Percentiles rank a stretch among this genome's conserved stretches.
phyloP scores from a whole-genome alignment of 106 monocot species.

The Iris macrosiphon region DNA sequence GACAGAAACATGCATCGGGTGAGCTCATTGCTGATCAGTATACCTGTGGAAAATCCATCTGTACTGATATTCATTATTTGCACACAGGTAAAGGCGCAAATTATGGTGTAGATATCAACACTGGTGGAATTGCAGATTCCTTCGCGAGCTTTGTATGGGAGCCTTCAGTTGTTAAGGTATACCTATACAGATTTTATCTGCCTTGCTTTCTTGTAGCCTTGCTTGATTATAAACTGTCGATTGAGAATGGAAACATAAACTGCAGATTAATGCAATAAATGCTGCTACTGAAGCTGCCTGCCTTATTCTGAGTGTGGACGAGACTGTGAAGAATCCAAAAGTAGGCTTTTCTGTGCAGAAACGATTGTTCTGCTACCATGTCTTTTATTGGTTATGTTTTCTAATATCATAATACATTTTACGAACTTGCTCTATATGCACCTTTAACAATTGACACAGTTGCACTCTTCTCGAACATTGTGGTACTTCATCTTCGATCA shows the following conservation, averaged over 20 bases:
- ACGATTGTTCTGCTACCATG: not conserved
- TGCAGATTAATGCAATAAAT: slow-evolving; percentile 97
- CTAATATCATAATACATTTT: no score
- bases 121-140: slow-evolving; percentile 92
- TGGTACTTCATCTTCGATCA: no score
- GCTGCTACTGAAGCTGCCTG: slow-evolving; percentile 98
- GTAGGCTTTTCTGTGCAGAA: slow-evolving; percentile 27
- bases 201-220: not conserved
- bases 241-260: not conserved
- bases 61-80: not conserved
- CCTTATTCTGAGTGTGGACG: slow-evolving; percentile 93
- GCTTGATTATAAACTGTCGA: not conserved
- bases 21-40: slow-evolving; percentile 2
- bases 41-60: not conserved
- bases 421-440: no score
- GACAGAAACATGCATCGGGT: slow-evolving; percentile 98
- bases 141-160: slow-evolving; percentile 99
- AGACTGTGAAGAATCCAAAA: slow-evolving; percentile 98
- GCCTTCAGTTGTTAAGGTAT: slow-evolving; percentile 92
- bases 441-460: no score
- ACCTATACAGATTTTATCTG: not conserved
- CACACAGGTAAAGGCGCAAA: slow-evolving; percentile 74
- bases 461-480: no score
- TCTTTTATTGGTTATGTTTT: not conserved
- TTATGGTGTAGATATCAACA: slow-evolving; percentile 91